phyloP scores from a whole-genome alignment of 192 early-diverging fungal species.

The Kickxella alabastrina region DNA sequence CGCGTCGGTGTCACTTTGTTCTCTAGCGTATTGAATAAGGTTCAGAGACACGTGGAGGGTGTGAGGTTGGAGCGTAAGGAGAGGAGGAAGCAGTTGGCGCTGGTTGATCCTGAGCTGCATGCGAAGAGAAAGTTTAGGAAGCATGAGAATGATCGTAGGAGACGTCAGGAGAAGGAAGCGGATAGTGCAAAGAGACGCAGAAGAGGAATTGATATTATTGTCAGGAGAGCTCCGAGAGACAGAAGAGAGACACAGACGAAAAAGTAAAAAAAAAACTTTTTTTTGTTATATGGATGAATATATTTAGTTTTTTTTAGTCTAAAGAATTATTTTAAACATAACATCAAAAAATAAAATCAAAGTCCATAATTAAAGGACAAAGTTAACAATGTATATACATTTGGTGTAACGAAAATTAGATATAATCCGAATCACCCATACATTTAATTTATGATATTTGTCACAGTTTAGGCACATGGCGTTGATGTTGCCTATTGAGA shows the following conservation, averaged over 20 bases:
- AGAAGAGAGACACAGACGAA: too few species aligned
- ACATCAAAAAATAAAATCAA: not conserved
- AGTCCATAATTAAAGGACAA: not conserved
- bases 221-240: constrained; percentile 1
- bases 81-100: constrained; percentile 56
- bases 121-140: constrained; percentile 68
- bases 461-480: too few species aligned
- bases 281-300: too few species aligned
- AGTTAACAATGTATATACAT: not conserved
- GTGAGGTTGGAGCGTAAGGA: constrained; percentile 63
- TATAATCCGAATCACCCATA: too few species aligned
- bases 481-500: too few species aligned
- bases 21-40: constrained; percentile 60
- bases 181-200: constrained; percentile 47
- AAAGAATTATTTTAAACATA: not conserved
- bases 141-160: constrained; percentile 66
- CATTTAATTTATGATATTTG: too few species aligned
- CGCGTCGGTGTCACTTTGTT: constrained; percentile 72
- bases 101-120: constrained; percentile 66
- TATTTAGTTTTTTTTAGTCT: not conserved
- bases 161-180: constrained; percentile 69
- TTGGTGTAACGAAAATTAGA: not conserved
- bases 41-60: constrained; percentile 61
- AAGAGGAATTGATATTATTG: constrained; percentile 48
- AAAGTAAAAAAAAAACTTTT: not conserved